Evolutionary conservation across 2,329 filamentous ascomycete species (phyloP).

Genomic region (Ampelomyces quisqualis): DNA sequence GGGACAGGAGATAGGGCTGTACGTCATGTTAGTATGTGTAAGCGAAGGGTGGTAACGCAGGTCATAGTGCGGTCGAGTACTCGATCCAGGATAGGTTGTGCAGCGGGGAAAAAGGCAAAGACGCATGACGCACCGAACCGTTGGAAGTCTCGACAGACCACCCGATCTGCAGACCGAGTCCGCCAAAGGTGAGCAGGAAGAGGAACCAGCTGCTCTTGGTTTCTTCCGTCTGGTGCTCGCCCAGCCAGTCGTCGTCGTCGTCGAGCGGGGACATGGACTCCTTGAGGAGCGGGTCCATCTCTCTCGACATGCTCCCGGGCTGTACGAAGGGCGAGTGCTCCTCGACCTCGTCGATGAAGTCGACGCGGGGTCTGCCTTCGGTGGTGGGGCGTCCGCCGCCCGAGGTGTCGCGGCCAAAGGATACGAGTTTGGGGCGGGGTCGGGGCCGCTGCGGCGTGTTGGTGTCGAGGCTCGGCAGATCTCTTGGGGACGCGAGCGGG

Average conservation of each 20-base stretch:
- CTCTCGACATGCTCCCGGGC: conserved; percentile 29
- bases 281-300: conserved; percentile 38
- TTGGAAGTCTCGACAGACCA: conserved; percentile 96
- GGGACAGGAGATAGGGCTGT: conserved; percentile 54
- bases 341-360: conserved; percentile 39
- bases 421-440: conserved; percentile 39
- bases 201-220: conserved; percentile 85
- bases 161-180: conserved; percentile 85
- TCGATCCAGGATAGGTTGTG: no score
- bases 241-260: conserved; percentile 48
- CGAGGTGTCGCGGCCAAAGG: conserved; percentile 36
- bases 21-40: not conserved
- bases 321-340: conserved; percentile 41
- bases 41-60: no score
- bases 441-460: conserved; percentile 13
- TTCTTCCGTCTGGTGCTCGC: conserved; percentile 54
- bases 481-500: conserved; percentile 16
- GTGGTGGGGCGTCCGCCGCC: conserved; percentile 18
- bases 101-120: conserved; percentile 4
- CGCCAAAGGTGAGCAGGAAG: conserved; percentile 79
- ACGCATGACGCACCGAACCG: conserved; percentile 63
- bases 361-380: conserved; percentile 21
- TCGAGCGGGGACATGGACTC: conserved; percentile 35
- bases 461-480: conserved; percentile 22
- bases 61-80: no score